These are phyloP conservation scores for Xylaria sp. DNA, from an alignment of 2,329 filamentous ascomycete genomes.

Conservation along the genomic window DNA sequence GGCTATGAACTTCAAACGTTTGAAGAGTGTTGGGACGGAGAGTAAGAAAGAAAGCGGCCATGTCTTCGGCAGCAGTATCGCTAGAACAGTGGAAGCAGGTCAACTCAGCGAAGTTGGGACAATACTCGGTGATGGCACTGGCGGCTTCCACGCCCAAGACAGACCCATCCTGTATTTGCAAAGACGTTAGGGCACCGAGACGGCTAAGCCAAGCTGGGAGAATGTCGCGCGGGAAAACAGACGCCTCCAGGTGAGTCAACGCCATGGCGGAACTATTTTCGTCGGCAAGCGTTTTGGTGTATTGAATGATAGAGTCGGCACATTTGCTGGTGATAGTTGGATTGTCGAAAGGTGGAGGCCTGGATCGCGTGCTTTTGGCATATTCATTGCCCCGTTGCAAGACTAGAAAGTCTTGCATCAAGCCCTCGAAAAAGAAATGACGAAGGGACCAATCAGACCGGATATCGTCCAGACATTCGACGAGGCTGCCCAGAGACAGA, in stretches of 20 bases:
- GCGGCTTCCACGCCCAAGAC: slow-evolving; percentile 66
- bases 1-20: slow-evolving; percentile 68
- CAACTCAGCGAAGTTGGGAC: slow-evolving; percentile 70
- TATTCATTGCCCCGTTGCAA: slow-evolving; percentile 35
- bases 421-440: slow-evolving; percentile 54
- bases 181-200: slow-evolving; percentile 65
- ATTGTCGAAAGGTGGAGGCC: slow-evolving; percentile 49
- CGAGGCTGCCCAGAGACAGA: slow-evolving; percentile 71
- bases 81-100: slow-evolving; percentile 62
- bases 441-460: slow-evolving; percentile 45
- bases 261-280: slow-evolving; percentile 58
- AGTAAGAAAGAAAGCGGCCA: slow-evolving; percentile 67
- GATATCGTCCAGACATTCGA: slow-evolving; percentile 67
- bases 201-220: slow-evolving; percentile 69
- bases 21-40: slow-evolving; percentile 67
- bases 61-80: slow-evolving; percentile 64
- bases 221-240: slow-evolving; percentile 59
- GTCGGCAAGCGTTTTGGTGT: slow-evolving; percentile 54
- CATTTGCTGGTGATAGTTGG: slow-evolving; percentile 59
- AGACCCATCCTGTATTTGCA: slow-evolving; percentile 71
- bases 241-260: slow-evolving; percentile 68
- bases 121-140: slow-evolving; percentile 65
- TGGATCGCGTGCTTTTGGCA: slow-evolving; percentile 40
- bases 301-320: slow-evolving; percentile 66
- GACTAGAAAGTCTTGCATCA: slow-evolving; percentile 53